phyloP scores from a whole-genome alignment of 352 stramenopile species.

The Globisporangium paroecandrum region DNA sequence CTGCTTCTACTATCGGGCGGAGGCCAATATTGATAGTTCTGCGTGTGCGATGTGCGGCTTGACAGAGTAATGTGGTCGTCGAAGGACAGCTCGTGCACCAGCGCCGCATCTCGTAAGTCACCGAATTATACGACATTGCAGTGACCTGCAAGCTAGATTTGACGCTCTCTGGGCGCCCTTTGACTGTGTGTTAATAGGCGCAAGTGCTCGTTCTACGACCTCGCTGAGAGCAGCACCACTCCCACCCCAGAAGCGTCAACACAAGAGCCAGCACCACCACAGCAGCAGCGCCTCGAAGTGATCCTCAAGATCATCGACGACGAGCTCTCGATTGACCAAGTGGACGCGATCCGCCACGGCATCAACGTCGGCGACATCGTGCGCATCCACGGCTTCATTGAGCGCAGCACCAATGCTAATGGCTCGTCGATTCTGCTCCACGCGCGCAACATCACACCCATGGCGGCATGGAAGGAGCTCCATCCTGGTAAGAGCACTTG shows the following conservation, averaged over 20 bases:
- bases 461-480: conserved; percentile 51
- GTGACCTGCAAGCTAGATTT: not conserved
- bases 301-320: conserved; percentile 75
- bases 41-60: not conserved
- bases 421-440: conserved; percentile 34
- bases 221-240: conserved; percentile 24
- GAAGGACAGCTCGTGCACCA: conserved; percentile 75
- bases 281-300: conserved; percentile 54
- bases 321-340: conserved; percentile 56
- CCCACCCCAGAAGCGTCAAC: not conserved
- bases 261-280: conserved; percentile 9
- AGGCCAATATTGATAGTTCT: not conserved
- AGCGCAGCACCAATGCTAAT: conserved; percentile 22
- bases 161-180: not conserved
- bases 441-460: conserved; percentile 33
- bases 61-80: conserved; percentile 40
- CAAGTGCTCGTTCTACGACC: conserved; percentile 76
- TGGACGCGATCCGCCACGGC: conserved; percentile 58
- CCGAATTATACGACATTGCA: not conserved
- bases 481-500: conserved; percentile 27
- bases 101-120: conserved; percentile 61
- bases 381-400: conserved; percentile 53
- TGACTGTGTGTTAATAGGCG: conserved; percentile 25
- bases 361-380: conserved; percentile 72
- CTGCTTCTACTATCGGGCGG: not conserved